Evolutionary conservation across 2,329 filamentous ascomycete species (phyloP), one percentile per base, ranked within the genome.

Genomic region (Claviceps pusilla): DNA sequence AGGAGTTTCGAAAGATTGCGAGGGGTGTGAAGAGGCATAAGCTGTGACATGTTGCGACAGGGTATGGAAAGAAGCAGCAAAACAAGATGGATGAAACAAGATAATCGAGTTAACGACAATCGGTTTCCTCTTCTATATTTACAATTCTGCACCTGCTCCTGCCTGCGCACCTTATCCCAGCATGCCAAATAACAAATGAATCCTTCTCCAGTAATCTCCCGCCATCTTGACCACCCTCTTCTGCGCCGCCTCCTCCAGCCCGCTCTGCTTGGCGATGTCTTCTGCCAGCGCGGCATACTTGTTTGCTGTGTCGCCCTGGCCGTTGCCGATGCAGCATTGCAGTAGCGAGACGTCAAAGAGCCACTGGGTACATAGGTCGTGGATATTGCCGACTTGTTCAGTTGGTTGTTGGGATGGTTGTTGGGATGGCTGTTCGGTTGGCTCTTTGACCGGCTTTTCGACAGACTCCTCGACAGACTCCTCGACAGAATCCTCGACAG

Each of bases 21-120:
- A 82, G 76, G 58, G 89, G 91, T 12, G 81, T 93, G 76, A 97
- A 96, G 80, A 88, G 84, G 66, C 93, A 98, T 72, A 97, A 97
- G 74, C 72, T 97, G 67, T 95, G 24, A 54, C 24, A 12, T 16
- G 37, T 24, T 24, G 24, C 24, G 24, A 3, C 24, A 24, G 24
- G 24, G 24, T 3, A 24, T 3, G 24, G 24, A 24, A 24, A 2
- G 24, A 24, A 24, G 3, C 24, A 24, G 24, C 24, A 24, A 24
- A 24, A 24, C 24, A 24, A 24, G 24, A 2, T 3, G 24, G 24
- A 24, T 24, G 24, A 24, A 24, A 2, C 24, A 24, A 24, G 24
- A 24, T 24, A 24, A 24, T 24, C 24, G 24, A 24, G 24, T 5
- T 5, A 35, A 35, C 33, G 4, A 35, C 7, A 35, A 10, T 24